Evolutionary conservation across 2,329 filamentous ascomycete genomes (phyloP).

Genomic region (Nemania sp.): DNA sequence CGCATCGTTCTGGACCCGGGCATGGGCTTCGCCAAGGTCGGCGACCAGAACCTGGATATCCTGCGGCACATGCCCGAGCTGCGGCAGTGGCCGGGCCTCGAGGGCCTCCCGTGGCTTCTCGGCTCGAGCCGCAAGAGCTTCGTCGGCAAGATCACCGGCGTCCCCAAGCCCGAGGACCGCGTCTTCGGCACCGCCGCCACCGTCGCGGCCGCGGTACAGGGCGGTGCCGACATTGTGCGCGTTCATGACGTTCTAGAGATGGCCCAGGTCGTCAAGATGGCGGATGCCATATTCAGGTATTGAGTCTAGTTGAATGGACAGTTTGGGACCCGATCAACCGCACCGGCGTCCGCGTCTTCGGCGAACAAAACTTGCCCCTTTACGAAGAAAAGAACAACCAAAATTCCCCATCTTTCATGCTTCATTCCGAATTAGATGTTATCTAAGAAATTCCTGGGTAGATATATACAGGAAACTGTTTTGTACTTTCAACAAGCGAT

Average conservation of each 20-base stretch:
- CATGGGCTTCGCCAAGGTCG: conserved; percentile 88
- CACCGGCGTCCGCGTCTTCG: no score
- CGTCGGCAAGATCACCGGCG: conserved; percentile 79
- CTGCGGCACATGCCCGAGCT: conserved; percentile 69
- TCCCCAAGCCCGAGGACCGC: conserved; percentile 69
- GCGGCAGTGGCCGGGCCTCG: conserved; percentile 64
- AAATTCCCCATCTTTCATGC: no score
- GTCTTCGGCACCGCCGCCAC: conserved; percentile 87
- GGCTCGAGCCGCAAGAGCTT: conserved; percentile 90
- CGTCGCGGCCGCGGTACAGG: conserved; percentile 80
- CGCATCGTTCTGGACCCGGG: conserved; percentile 93
- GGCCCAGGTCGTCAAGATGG: conserved; percentile 80
- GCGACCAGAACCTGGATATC: conserved; percentile 79
- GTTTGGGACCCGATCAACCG: not conserved
- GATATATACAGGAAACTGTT: no score
- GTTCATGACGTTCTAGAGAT: conserved; percentile 92
- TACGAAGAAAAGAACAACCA: no score
- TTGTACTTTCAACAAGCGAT: no score
- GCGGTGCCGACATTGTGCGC: conserved; percentile 87
- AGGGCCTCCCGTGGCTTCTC: conserved; percentile 82
- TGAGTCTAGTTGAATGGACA: conserved; percentile 17
- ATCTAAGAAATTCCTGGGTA: no score
- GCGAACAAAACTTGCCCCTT: no score
- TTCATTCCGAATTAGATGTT: no score
- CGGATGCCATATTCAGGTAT: conserved; percentile 85